A percentile compares a stretch with the other conserved stretches of the same genome.
phyloP scores from a whole-genome alignment of 2,329 filamentous ascomycete genomes.

The Neocatenulostroma microsporum region DNA sequence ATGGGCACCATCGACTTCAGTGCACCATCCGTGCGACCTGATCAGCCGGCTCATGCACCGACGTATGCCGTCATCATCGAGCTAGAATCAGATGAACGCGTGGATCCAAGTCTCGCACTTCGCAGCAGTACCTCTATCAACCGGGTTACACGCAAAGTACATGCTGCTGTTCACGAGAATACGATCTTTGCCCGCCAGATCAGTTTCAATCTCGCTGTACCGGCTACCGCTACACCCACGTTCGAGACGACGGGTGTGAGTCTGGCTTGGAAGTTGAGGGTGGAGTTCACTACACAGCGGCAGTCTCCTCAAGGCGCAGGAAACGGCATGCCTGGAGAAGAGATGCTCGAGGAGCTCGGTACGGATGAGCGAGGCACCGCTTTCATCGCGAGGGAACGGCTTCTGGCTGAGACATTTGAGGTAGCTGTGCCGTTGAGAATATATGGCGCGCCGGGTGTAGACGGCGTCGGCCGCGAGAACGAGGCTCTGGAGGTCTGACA shows the following conservation, averaged over 20 bases:
- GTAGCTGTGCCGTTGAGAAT: slow-evolving; percentile 31
- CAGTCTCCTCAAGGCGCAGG: slow-evolving; percentile 39
- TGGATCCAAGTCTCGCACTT: slow-evolving; percentile 72
- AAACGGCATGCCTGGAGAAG: slow-evolving; percentile 47
- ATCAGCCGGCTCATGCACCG: slow-evolving; percentile 48
- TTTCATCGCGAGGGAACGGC: slow-evolving; percentile 28
- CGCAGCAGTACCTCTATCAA: slow-evolving; percentile 79
- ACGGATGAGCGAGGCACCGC: slow-evolving; percentile 29
- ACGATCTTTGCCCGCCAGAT: slow-evolving; percentile 72
- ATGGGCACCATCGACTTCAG: slow-evolving; percentile 78
- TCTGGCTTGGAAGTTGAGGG: slow-evolving; percentile 77
- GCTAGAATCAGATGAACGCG: slow-evolving; percentile 77
- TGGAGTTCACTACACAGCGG: slow-evolving; percentile 75
- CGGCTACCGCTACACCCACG: slow-evolving; percentile 74
- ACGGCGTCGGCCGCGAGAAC: not conserved
- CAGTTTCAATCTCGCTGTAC: slow-evolving; percentile 76
- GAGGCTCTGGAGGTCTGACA: slow-evolving; percentile 1
- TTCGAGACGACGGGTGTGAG: slow-evolving; percentile 85
- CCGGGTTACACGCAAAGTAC: slow-evolving; percentile 73
- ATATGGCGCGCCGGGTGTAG: slow-evolving; percentile 22
- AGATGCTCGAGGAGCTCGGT: slow-evolving; percentile 28
- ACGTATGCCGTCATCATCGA: slow-evolving; percentile 80
- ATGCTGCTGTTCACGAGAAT: slow-evolving; percentile 71
- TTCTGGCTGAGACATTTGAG: slow-evolving; percentile 31
- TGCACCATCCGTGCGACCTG: slow-evolving; percentile 21